phyloP scores from a whole-genome alignment of 2,329 filamentous ascomycete genomes.

The Penicillium aurantiogriseum region DNA sequence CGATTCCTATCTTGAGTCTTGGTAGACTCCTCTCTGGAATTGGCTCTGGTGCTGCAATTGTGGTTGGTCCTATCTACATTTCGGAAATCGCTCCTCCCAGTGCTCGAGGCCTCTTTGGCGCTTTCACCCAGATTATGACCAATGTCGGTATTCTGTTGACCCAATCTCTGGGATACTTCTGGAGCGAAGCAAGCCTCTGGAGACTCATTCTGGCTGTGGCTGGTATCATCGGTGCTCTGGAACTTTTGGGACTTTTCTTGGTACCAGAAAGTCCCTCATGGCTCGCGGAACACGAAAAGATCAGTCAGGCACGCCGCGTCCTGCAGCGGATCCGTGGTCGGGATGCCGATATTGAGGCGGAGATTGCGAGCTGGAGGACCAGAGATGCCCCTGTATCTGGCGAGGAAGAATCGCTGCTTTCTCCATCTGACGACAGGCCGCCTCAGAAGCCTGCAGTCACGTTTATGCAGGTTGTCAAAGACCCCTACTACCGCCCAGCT shows the following conservation, averaged over 20 bases:
- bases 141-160: conserved; percentile 85
- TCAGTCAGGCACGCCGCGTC: conserved; percentile 61
- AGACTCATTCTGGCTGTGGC: conserved; percentile 76
- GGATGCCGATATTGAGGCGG: conserved; percentile 67
- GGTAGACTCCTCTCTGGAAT: conserved; percentile 79
- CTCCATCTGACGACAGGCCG: conserved; percentile 57
- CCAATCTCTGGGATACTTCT: conserved; percentile 81
- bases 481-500: conserved; percentile 67
- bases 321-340: conserved; percentile 75
- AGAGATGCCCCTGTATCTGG: conserved; percentile 35
- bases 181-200: conserved; percentile 79
- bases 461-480: conserved; percentile 62
- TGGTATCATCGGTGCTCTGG: conserved; percentile 63
- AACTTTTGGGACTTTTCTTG: conserved; percentile 69
- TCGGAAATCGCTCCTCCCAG: conserved; percentile 79
- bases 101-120: conserved; percentile 73
- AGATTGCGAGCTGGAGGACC: conserved; percentile 62
- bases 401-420: conserved; percentile 71
- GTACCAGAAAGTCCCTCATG: conserved; percentile 86
- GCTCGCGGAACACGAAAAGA: conserved; percentile 67
- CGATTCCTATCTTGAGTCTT: conserved; percentile 65
- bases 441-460: conserved; percentile 66
- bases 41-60: conserved; percentile 83
- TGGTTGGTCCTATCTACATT: conserved; percentile 92
- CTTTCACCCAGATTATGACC: conserved; percentile 86